phyloP scores from a whole-genome alignment of 768 basidiomycete genomes.

The Mrakia gelida region DNA sequence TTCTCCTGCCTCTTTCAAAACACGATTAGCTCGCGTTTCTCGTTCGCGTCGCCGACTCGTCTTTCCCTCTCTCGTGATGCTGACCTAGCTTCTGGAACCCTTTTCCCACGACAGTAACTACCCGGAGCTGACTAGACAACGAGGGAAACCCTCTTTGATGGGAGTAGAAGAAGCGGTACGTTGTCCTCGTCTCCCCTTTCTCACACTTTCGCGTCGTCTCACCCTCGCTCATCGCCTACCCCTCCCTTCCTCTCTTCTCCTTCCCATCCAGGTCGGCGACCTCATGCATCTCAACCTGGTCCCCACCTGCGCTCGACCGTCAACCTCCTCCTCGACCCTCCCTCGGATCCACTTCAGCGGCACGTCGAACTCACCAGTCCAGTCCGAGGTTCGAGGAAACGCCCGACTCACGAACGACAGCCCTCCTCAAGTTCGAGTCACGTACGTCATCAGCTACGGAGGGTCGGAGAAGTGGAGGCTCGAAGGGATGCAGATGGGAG shows the following conservation, averaged over 20 bases:
- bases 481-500: conserved; percentile 42
- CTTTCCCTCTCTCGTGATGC: too few relatives aligned
- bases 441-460: conserved; percentile 41
- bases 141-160: neutral
- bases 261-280: conserved; percentile 40
- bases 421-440: conserved; percentile 41
- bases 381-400: conserved; percentile 33
- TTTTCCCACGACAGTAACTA: conserved; percentile 2
- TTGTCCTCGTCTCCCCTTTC: conserved; percentile 28
- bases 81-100: neutral
- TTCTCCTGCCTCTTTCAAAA: conserved; percentile 34
- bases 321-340: conserved; percentile 29
- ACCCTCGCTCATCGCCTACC: neutral
- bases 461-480: conserved; percentile 42
- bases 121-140: conserved; percentile 26
- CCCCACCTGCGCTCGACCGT: neutral
- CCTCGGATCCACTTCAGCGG: conserved; percentile 27
- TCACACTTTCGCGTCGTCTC: neutral
- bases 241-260: conserved; percentile 36
- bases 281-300: neutral
- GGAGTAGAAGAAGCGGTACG: neutral
- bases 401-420: conserved; percentile 39
- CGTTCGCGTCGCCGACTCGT: conserved; percentile 17
- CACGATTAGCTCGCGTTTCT: conserved; percentile 34
- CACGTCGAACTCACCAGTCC: neutral